Evolutionary conservation across 192 early-diverging fungal genomes (phyloP), one percentile per base, ranked within the genome.

Genomic region (Coemansia sp.): DNA sequence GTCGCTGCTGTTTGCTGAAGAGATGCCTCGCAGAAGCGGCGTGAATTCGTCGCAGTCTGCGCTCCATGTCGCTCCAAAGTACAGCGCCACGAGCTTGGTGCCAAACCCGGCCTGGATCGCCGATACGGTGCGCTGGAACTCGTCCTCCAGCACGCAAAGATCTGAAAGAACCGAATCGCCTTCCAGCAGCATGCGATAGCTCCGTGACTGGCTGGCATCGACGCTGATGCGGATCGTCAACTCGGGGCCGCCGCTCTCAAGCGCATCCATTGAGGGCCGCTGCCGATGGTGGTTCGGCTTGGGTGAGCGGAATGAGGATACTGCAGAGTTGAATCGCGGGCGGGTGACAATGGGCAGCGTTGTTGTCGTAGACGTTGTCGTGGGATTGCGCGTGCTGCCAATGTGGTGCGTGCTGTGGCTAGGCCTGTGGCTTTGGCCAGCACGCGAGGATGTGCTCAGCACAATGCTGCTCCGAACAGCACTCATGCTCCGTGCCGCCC

Each of bases 31-130:
- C 40, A 78, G 55, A n/a, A 60, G 64, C 55, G 75, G 62, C 40
- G 69, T 61, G 50, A 78, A 78, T n/a, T 62, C 75, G 65, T 78
- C 75, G 65, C 75, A 78, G 47, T 78, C 75, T 17, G 75, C 69
- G 53, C 75, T 78, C 75, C 75, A 78, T 22, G 75, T 68, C 3
- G 75, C 75, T n/a, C 65, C 75, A 72, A 78, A 78, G 34, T 78
- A 78, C 40, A 78, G 34, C 5, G 44, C 69, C 8, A 78, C 50
- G 15, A 78, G 62, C 55, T 67, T 71, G 17, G 38, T 29, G 27
- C 65, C 62, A 44, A 78, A 61, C 20, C 65, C 62, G 10, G 69
- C 68, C 31, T 64, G 69, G 29, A 64, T 40, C 9, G 64, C 50
- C 31, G 64, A 56, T 6, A 72, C 69, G 5, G 62, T 44, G 48